Evolutionary conservation across 352 stramenopile genomes (phyloP), one percentile per base, ranked within the genome.

Genomic region (Pythium oligandrum): DNA sequence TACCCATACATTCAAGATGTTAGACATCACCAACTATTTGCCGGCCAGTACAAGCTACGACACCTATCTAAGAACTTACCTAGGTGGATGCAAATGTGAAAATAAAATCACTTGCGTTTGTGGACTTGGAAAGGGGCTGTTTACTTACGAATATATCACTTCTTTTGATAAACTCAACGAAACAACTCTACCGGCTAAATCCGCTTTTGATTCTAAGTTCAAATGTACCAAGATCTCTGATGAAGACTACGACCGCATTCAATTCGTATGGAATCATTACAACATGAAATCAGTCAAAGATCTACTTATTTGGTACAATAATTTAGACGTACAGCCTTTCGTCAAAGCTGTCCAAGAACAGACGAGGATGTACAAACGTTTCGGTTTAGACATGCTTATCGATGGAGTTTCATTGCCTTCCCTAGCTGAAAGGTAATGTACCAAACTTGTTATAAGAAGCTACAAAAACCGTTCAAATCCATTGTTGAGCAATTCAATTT

Each of bases 241-340:
- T 46, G 45, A 48, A 49, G 61, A 68, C 0, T 70, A 71, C 9
- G 17, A 68, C 30, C 37, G 50, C 12, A 42, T 68, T 17, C 36
- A 71, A 40, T 71, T 62, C 7, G 66, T 63, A 0, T 69, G 62
- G 62, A 17, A 59, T 9, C 48, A 66, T 36, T 61, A 69, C 38
- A 34, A 54, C 0, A 71, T 68, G 64, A 66, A 71, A n/a, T 48
- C 44, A 0, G 44, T 71, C 37, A 61, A 66, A 35, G 59, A 72
- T 26, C 38, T 72, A 40, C 48, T 72, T 2, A 44, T 59, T 8
- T 72, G 63, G 59, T 67, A 71, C 43, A 71, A 64, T 38, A 67
- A 64, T 51, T 45, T 71, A 2, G 63, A 71, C 52, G 63, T 71
- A 12, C 17, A 49, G 7, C 59, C 59, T 10, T 71, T 66, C 38